These are phyloP conservation scores for Passalora sequoiae DNA, from an alignment of 2,329 filamentous ascomycete genomes.

Conservation along the genomic window DNA sequence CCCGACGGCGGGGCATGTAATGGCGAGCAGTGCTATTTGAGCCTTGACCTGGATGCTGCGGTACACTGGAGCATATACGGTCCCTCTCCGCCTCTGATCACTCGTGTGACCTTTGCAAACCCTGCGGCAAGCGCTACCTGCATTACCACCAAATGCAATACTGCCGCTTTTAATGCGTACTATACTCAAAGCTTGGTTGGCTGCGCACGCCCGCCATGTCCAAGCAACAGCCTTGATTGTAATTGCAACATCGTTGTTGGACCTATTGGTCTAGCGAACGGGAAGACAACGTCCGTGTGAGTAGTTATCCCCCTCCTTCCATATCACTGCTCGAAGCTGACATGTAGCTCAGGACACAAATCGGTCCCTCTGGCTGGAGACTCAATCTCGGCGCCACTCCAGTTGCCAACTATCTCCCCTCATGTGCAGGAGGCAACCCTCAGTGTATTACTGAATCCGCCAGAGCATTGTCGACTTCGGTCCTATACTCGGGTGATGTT, in stretches of 20 bases:
- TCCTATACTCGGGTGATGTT: constrained; percentile 21
- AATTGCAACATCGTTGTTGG: constrained; percentile 24
- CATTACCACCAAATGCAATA: constrained; percentile 23
- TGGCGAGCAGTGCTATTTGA: constrained; percentile 16
- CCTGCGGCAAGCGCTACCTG: constrained; percentile 15
- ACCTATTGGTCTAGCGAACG: constrained; percentile 15
- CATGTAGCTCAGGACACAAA: constrained; percentile 14
- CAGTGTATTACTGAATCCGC: constrained; percentile 10
- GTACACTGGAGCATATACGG: constrained; percentile 17
- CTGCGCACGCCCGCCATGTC: constrained; percentile 20
- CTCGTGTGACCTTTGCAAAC: constrained; percentile 19
- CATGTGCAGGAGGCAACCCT: constrained; percentile 8
- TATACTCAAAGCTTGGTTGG: constrained; percentile 14
- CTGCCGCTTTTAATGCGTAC: constrained; percentile 14
- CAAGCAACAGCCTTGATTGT: constrained; percentile 21
- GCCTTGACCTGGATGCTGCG: constrained; percentile 17
- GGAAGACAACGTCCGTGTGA: constrained; percentile 19
- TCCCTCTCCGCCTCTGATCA: constrained; percentile 13
- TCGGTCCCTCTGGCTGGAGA: constrained; percentile 18
- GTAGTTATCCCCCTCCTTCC: too few species aligned
- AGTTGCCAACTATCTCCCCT: constrained; percentile 14
- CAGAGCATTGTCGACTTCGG: constrained; percentile 6
- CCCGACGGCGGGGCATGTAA: constrained; percentile 12
- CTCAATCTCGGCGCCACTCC: constrained; percentile 21
- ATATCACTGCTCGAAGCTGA: background rate